Conservation (phyloP, 202 grass and related monocot species). For the Hordeum pubiflorum region DNA sequence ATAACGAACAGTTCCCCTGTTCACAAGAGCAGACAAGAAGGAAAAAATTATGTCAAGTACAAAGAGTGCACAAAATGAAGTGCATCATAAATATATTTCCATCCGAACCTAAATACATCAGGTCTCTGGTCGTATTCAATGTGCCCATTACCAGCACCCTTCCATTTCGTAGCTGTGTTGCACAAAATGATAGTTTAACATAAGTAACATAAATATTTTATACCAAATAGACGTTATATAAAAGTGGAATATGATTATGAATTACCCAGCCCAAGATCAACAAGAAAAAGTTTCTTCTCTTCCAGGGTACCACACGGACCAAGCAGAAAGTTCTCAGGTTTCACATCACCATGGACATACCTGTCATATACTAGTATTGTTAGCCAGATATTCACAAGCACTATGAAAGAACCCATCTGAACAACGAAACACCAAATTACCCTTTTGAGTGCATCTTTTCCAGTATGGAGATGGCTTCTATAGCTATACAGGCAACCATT, state of each 20-base stretch:
- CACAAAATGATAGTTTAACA: conserved; percentile 31
- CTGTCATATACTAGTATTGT: conserved; percentile 36
- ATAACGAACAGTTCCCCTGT: conserved; percentile 88
- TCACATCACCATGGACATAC: conserved; percentile 89
- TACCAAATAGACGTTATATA: conserved; percentile 11
- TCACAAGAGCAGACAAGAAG: conserved; percentile 17
- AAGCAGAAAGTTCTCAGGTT: conserved; percentile 93
- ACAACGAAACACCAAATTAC: conserved; percentile 34
- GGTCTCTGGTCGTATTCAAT: conserved; percentile 89
- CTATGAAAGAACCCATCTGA: conserved; percentile 19
- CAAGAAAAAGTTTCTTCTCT: conserved; percentile 89
- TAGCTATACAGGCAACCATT: conserved; percentile 97
- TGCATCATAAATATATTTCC: not conserved
- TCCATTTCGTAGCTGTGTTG: conserved; percentile 72
- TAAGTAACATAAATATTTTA: conserved; percentile 26
- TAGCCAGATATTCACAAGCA: conserved; percentile 22
- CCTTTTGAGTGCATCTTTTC: conserved; percentile 97
- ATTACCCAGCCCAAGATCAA: conserved; percentile 94
- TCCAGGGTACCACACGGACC: conserved; percentile 70
- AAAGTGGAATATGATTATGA: conserved; percentile 12
- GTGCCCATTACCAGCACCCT: conserved; percentile 55
- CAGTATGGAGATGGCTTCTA: conserved; percentile 92
- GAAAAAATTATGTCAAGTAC: not conserved
- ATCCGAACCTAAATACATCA: conserved; percentile 79
- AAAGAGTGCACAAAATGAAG: not conserved